Conservation (phyloP, 768 basidiomycete species). For the Phaffia australis region DNA sequence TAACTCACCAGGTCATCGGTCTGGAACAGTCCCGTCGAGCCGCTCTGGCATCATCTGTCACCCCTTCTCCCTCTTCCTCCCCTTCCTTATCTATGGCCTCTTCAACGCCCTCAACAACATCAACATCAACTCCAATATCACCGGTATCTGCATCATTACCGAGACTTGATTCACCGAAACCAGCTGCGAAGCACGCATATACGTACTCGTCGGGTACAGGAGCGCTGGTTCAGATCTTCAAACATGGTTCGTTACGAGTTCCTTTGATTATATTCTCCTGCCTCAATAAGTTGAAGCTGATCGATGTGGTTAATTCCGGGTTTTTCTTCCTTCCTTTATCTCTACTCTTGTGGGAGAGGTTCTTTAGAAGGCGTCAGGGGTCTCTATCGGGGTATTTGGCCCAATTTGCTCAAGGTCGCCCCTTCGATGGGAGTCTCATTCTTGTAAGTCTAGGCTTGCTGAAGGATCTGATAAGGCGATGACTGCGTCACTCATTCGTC, state of each 20-base stretch:
- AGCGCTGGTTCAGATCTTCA: slow-evolving; percentile 23
- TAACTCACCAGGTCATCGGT: slow-evolving; percentile 12
- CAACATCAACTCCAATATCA: background rate
- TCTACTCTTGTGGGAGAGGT: too few species aligned
- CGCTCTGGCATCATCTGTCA: background rate
- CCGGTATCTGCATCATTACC: background rate
- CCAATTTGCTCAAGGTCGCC: slow-evolving; percentile 25
- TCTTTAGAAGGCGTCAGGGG: slow-evolving; percentile 18
- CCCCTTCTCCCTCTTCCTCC: background rate
- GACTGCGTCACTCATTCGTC: too few species aligned
- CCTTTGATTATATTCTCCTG: too few species aligned
- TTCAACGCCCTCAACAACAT: background rate
- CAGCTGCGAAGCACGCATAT: background rate
- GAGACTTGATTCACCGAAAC: background rate
- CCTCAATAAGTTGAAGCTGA: too few species aligned
- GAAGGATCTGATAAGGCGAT: too few species aligned
- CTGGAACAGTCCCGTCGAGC: slow-evolving; percentile 7
- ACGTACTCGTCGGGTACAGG: slow-evolving; percentile 23
- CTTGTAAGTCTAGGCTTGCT: slow-evolving; percentile 10
- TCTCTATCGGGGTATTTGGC: slow-evolving; percentile 20
- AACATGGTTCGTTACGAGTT: background rate
- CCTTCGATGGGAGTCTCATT: slow-evolving; percentile 20
- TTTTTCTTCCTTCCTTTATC: too few species aligned
- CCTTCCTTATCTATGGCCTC: background rate
- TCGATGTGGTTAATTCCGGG: too few species aligned